Percentiles rank a stretch among this genome's conserved stretches.
These are phyloP conservation scores for Lodderomyces margitis DNA, from an alignment of 1,139 yeast species.

Conservation along the genomic window DNA sequence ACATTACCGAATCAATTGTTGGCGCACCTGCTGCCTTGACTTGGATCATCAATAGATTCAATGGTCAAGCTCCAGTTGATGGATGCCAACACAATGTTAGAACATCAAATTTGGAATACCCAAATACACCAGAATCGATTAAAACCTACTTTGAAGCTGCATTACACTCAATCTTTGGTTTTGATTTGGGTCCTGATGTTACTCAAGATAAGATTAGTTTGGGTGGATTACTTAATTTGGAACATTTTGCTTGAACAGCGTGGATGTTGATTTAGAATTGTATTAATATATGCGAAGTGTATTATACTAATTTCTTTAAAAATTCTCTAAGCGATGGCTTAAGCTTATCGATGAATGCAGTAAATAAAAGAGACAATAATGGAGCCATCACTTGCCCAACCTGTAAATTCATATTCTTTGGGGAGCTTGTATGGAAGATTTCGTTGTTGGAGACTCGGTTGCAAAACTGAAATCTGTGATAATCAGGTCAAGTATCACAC, in stretches of 20 bases:
- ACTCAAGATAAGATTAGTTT: background rate
- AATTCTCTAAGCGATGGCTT: too few relatives aligned
- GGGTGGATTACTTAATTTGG: slow-evolving; percentile 1
- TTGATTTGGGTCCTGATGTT: slow-evolving; percentile 7
- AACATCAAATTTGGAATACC: slow-evolving; percentile 24
- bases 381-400: too few relatives aligned
- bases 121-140: slow-evolving; percentile 11
- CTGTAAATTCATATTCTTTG: too few relatives aligned
- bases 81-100: slow-evolving; percentile 28
- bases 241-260: background rate
- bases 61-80: slow-evolving; percentile 23
- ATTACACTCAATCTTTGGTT: slow-evolving; percentile 4
- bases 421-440: too few relatives aligned
- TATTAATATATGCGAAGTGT: background rate
- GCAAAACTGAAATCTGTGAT: too few relatives aligned
- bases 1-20: slow-evolving; percentile 22
- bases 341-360: too few relatives aligned
- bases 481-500: too few relatives aligned
- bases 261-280: background rate
- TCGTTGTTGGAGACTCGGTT: too few relatives aligned
- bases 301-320: too few relatives aligned
- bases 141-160: slow-evolving; percentile 7
- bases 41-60: slow-evolving; percentile 22
- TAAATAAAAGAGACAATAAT: too few relatives aligned
- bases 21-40: slow-evolving; percentile 33